These are phyloP conservation scores for Pichia sp. DNA, from an alignment of 1,139 yeast genomes.

Conservation along the genomic window DNA sequence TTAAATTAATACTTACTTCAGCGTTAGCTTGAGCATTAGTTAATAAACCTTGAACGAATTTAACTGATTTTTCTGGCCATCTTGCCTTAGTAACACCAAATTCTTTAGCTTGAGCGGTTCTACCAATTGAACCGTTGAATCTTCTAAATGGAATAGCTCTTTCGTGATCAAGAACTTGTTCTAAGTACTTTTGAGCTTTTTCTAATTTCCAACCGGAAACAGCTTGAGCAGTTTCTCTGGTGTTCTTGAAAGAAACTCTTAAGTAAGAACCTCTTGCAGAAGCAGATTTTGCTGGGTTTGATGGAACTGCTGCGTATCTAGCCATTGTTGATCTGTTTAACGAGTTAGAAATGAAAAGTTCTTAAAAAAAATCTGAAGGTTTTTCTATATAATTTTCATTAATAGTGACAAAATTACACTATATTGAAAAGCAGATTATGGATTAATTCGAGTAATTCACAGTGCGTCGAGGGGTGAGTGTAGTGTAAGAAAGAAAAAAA, in stretches of 20 bases:
- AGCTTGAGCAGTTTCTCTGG: constrained; percentile 99
- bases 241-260: constrained; percentile 99
- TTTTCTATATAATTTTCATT: no score
- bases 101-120: constrained; percentile 99
- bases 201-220: constrained; percentile 96
- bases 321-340: constrained; percentile 42
- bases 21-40: constrained; percentile 99
- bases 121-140: constrained; percentile 93
- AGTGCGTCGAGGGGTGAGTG: no score
- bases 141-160: constrained; percentile 99
- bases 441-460: no score
- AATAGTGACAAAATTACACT: not conserved
- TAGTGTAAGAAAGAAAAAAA: no score
- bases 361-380: not conserved
- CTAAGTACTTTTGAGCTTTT: constrained; percentile 94
- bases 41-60: constrained; percentile 89
- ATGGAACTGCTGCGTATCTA: constrained; percentile 98
- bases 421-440: no score
- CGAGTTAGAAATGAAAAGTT: not conserved
- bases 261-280: constrained; percentile 99
- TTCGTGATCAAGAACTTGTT: constrained; percentile 95
- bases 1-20: constrained; percentile 45
- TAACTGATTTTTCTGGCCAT: constrained; percentile 99
- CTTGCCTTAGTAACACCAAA: constrained; percentile 99
- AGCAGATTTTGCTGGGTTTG: constrained; percentile 99